Conservation (phyloP, 768 basidiomycete species). For the Favolaschia claudopus region DNA sequence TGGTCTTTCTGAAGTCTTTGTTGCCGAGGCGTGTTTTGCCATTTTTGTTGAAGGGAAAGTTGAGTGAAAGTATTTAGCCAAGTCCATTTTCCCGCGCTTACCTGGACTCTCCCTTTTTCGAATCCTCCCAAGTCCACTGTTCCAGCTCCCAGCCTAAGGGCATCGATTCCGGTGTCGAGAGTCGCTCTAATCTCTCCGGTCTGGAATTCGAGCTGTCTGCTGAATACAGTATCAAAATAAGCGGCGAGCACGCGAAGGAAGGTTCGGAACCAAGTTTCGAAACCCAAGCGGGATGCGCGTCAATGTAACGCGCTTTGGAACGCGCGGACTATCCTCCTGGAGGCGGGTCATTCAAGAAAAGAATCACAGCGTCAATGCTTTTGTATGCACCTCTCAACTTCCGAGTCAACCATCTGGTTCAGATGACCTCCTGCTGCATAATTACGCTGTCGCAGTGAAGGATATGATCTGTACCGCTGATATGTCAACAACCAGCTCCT, state of each 20-base stretch:
- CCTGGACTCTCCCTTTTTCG: no score
- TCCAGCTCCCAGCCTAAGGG: no score
- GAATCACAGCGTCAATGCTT: constrained; percentile 62
- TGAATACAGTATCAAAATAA: no score
- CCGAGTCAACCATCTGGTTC: neutral
- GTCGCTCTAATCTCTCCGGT: no score
- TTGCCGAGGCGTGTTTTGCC: constrained; percentile 19
- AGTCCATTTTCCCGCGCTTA: no score
- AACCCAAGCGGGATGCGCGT: constrained; percentile 24
- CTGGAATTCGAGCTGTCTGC: no score
- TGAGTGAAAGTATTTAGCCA: no score
- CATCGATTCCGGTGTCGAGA: no score
- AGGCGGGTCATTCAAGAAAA: constrained; percentile 41
- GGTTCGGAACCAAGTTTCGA: no score
- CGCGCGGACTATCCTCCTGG: constrained; percentile 29
- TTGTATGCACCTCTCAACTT: constrained; percentile 47
- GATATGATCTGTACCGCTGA: constrained; percentile 82
- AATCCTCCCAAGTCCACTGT: no score
- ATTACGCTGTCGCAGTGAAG: constrained; percentile 75
- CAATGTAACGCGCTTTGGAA: constrained; percentile 17
- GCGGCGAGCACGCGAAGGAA: no score
- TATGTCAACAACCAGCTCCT: constrained; percentile 79
- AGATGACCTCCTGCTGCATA: constrained; percentile 41
- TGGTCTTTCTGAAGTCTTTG: constrained; percentile 28
- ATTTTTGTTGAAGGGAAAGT: neutral